Evolutionary conservation across 192 early-diverging fungal genomes (phyloP).

Genomic region (Podila minutissima): DNA sequence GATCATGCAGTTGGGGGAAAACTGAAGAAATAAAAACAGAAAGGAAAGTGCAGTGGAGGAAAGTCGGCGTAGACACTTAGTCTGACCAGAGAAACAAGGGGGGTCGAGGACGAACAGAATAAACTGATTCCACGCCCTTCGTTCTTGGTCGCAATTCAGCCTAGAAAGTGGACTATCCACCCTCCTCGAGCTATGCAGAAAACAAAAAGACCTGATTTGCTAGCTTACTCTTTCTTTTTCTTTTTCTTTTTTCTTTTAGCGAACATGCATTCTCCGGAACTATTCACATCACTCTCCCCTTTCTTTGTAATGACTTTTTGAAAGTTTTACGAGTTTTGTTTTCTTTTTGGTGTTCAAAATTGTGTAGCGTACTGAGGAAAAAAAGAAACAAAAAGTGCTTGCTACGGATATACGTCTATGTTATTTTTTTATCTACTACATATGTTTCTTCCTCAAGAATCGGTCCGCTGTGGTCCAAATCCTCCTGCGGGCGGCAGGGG

Average conservation of each 20-base stretch:
- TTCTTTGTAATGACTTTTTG: too few relatives aligned
- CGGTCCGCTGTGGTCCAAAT: neutral
- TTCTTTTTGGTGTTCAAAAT: too few relatives aligned
- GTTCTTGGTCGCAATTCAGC: neutral
- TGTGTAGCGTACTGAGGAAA: too few relatives aligned
- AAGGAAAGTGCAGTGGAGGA: neutral
- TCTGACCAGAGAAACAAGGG: neutral
- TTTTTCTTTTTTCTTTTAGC: neutral
- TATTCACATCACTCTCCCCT: too few relatives aligned
- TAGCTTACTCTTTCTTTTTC: neutral
- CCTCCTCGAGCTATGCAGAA: too few relatives aligned
- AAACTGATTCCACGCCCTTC: neutral
- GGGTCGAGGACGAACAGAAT: neutral
- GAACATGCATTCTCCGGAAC: neutral
- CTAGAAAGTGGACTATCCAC: neutral
- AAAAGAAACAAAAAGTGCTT: too few relatives aligned
- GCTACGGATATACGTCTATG: too few relatives aligned
- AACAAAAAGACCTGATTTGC: neutral
- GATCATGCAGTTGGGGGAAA: neutral
- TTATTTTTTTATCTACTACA: neutral
- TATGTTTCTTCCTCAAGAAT: neutral
- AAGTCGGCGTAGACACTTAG: neutral
- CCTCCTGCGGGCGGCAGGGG: constrained; percentile 3
- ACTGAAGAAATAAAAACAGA: neutral
- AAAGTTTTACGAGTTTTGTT: too few relatives aligned